Evolutionary conservation across 208 protist genomes (phyloP).

Genomic region (Leishmania martiniquensis): DNA sequence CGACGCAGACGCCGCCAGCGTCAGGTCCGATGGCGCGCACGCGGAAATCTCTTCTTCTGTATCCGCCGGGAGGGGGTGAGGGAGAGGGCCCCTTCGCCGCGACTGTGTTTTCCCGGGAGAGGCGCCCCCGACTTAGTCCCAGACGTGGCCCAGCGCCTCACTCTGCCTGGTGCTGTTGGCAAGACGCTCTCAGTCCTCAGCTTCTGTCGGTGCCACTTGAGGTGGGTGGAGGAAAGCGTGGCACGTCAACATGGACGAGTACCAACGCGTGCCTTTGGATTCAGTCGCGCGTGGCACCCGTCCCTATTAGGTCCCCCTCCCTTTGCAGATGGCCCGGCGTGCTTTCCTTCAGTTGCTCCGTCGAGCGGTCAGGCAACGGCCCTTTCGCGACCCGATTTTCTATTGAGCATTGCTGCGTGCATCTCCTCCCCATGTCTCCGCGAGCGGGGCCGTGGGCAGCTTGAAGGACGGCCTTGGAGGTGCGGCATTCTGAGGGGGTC

Average conservation of each 20-base stretch:
- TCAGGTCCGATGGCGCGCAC: neutral
- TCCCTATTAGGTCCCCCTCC: neutral
- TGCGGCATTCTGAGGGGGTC: neutral
- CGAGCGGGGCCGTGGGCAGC: neutral
- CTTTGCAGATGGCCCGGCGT: neutral
- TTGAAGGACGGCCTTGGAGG: neutral
- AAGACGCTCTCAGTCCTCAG: neutral
- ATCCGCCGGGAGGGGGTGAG: too few species aligned
- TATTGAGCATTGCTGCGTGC: neutral
- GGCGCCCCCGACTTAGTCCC: neutral
- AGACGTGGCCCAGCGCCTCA: too few species aligned
- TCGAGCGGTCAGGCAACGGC: neutral
- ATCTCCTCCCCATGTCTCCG: neutral
- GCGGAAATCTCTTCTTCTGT: neutral
- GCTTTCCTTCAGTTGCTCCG: neutral
- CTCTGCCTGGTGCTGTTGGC: neutral
- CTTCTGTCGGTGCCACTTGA: neutral
- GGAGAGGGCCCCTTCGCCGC: too few species aligned
- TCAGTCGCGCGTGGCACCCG: neutral
- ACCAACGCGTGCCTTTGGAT: neutral
- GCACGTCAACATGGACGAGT: neutral
- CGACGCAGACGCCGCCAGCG: neutral
- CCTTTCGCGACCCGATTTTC: neutral
- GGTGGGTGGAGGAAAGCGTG: neutral
- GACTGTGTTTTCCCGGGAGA: too few species aligned